Evolutionary conservation across 2,329 filamentous ascomycete species (phyloP).

Genomic region (Phaeophleospora eucalypticola): DNA sequence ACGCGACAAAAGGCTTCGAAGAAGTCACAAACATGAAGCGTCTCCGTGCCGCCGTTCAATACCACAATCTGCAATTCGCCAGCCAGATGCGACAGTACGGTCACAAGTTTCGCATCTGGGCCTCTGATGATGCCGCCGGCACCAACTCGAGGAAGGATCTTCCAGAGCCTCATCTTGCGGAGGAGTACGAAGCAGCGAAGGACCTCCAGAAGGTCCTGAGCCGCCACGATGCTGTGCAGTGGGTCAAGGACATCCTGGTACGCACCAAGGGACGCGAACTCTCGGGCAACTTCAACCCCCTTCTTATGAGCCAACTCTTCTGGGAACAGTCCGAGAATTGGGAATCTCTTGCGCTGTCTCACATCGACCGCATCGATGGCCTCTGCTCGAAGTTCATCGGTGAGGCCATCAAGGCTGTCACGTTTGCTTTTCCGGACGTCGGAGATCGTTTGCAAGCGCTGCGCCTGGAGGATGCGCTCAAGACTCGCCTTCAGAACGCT

Average conservation of each 20-base stretch:
- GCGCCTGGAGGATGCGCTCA: slow-evolving; percentile 42
- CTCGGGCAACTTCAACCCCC: slow-evolving; percentile 57
- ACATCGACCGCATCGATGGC: slow-evolving; percentile 36
- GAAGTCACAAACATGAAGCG: slow-evolving; percentile 37
- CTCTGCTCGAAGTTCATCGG: slow-evolving; percentile 36
- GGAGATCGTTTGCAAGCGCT: slow-evolving; percentile 33
- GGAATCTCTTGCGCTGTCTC: slow-evolving; percentile 39
- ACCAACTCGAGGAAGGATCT: slow-evolving; percentile 17
- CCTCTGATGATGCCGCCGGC: slow-evolving; percentile 7
- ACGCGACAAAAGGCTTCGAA: slow-evolving; percentile 14
- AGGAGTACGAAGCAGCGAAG: slow-evolving; percentile 14
- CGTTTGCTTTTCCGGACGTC: slow-evolving; percentile 26
- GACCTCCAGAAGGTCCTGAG: slow-evolving; percentile 22
- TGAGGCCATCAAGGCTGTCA: slow-evolving; percentile 34
- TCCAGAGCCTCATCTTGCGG: slow-evolving; percentile 14
- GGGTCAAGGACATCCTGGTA: slow-evolving; percentile 59
- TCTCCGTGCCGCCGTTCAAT: slow-evolving; percentile 54
- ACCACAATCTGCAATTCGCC: slow-evolving; percentile 47
- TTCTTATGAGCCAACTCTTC: slow-evolving; percentile 58
- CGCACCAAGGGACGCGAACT: slow-evolving; percentile 54
- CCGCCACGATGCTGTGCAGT: slow-evolving; percentile 37
- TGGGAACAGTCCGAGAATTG: slow-evolving; percentile 55
- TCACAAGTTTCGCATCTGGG: slow-evolving; percentile 37
- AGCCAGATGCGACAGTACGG: slow-evolving; percentile 42
- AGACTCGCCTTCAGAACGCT: slow-evolving; percentile 34